Evolutionary conservation across 371 early-diverging fungal species (phyloP), one percentile per base, ranked within the genome.

Genomic region (Apophysomyces trapeziformis): DNA sequence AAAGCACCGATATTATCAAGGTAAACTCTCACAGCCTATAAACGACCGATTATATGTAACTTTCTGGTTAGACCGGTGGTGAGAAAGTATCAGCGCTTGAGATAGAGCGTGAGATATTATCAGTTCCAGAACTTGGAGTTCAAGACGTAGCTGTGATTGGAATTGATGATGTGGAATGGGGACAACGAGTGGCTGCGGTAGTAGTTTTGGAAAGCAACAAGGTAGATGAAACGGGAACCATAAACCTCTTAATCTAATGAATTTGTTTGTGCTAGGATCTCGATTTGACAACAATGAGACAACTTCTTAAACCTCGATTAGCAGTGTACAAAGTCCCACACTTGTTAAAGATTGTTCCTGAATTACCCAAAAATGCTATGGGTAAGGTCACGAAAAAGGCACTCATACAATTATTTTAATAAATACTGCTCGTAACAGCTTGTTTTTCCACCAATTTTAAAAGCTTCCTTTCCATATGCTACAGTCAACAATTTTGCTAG

Each of bases 331-430:
- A 95, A 74, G 70, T 92, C 0, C 96, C 96, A 11, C 81, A 70
- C 47, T 43, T 69, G 61, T 61, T 89, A 26, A 67, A 73, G 39
- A 56, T 78, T 6, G 74, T 84, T 0, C 64, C 80, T 36, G 86
- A 88, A 61, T 71, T 95, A 60, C 96, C 95, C 36, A 85, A 91
- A 57, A 96, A 95, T 73, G 89, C 91, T 6, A 94, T 95, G 93
- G 93, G 94, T 43, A 95, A 95, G 78, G 89, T 95, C 26, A 92
- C 91, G 68, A 95, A 95, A 75, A 93, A 92, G 72, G 86, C 84
- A 6, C 72, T 92, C 46, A 60, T 74, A 26, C 68, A 64, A n/a
- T 61, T 83, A 35, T 91, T 91, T 70, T 62, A 66, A 57, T 58
- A 62, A 63, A 65, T 58, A 58, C 21, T 36, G 1, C 35, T 8